A percentile compares a stretch with the other conserved stretches of the same genome.
Conservation (phyloP, 179 eudicot genomes). For the Spinacia oleracea region DNA sequence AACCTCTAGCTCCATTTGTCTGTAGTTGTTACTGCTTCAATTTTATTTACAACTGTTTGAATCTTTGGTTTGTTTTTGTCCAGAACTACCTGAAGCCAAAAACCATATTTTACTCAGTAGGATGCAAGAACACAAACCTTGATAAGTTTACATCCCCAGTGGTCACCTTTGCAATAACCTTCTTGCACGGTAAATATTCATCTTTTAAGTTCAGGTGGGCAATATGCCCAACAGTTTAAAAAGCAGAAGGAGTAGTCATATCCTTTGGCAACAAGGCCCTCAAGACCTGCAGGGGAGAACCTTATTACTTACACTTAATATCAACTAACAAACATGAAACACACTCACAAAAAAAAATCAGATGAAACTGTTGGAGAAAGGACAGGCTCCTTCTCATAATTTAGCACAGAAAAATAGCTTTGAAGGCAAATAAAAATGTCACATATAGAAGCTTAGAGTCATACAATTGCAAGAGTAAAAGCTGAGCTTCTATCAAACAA, state of each 20-base stretch:
- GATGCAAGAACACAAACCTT: neutral
- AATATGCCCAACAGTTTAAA: conserved; percentile 91
- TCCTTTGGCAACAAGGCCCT: conserved; percentile 73
- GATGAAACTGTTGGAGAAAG: neutral
- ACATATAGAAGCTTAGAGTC: neutral
- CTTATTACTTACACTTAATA: neutral
- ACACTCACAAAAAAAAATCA: neutral
- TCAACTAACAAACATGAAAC: neutral
- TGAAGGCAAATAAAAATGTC: neutral
- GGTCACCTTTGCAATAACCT: conserved; percentile 76
- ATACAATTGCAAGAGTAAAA: neutral
- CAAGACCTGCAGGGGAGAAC: conserved; percentile 51
- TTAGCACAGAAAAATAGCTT: neutral
- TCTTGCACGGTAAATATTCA: conserved; percentile 78
- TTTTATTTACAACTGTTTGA: conserved; percentile 92
- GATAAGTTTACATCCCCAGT: conserved; percentile 6
- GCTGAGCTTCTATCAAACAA: neutral
- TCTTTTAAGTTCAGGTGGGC: conserved; percentile 85
- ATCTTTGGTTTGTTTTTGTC: conserved; percentile 94
- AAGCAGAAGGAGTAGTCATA: conserved; percentile 73
- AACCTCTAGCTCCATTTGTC: conserved; percentile 94
- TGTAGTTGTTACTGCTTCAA: conserved; percentile 69
- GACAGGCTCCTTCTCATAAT: neutral
- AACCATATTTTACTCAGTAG: conserved; percentile 6
- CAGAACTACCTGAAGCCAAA: conserved; percentile 65